Evolutionary conservation across 495 filamentous ascomycete genomes (phyloP).

Genomic region (Talaromyces ruber): DNA sequence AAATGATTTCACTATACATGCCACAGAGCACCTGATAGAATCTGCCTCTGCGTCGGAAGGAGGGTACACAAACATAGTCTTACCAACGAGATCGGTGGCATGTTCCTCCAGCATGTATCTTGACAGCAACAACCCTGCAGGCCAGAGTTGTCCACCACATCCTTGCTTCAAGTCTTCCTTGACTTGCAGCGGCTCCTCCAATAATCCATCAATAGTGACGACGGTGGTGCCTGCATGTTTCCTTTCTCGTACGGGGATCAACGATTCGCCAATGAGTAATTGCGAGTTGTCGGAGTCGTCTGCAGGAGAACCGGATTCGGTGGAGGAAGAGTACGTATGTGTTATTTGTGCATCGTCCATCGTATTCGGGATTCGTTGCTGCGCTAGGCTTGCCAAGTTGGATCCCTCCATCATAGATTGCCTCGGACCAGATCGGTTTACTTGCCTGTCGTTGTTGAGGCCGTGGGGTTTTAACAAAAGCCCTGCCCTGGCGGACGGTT

Average conservation of each 20-base stretch:
- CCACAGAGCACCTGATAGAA: neutral
- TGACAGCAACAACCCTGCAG: conserved; percentile 78
- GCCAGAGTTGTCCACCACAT: conserved; percentile 91
- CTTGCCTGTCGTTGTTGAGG: no score
- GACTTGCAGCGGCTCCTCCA: conserved; percentile 59
- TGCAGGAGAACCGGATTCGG: conserved; percentile 5
- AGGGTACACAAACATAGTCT: conserved; percentile 60
- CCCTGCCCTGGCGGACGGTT: neutral
- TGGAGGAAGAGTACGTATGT: neutral
- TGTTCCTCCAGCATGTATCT: conserved; percentile 75
- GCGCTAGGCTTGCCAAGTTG: neutral
- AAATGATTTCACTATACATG: neutral
- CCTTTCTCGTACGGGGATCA: conserved; percentile 56
- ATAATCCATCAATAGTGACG: conserved; percentile 66
- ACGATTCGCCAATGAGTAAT: conserved; percentile 49
- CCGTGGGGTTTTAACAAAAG: neutral
- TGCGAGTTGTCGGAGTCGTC: conserved; percentile 17
- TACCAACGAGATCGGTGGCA: conserved; percentile 45
- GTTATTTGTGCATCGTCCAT: neutral
- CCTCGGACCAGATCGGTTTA: neutral
- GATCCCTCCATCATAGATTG: conserved; percentile 8
- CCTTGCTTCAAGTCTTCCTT: conserved; percentile 79
- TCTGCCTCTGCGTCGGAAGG: neutral
- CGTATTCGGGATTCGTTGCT: neutral
- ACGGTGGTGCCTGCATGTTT: conserved; percentile 55